These are phyloP conservation scores for Begonia loranthoides DNA, from an alignment of 306 rosid species.

Conservation along the genomic window DNA sequence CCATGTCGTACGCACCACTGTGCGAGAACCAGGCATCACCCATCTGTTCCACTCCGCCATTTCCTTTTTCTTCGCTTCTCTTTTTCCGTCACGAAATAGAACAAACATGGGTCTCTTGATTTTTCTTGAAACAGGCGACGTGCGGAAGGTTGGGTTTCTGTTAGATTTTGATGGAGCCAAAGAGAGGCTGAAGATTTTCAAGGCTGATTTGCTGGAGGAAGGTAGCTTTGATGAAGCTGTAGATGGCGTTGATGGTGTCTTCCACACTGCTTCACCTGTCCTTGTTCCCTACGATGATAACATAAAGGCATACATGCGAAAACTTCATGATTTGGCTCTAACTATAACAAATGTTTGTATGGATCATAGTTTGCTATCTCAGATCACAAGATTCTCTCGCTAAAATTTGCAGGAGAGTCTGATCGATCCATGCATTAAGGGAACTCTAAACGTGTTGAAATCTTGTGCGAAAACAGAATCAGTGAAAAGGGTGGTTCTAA, in stretches of 20 bases:
- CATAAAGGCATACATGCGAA: constrained; percentile 30
- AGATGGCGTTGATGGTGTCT: constrained; percentile 60
- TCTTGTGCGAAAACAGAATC: constrained; percentile 47
- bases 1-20: constrained; percentile 50
- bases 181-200: constrained; percentile 44
- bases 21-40: constrained; percentile 52
- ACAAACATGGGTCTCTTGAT: background rate
- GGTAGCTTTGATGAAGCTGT: constrained; percentile 68
- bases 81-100: background rate
- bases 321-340: too few relatives aligned
- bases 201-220: constrained; percentile 52
- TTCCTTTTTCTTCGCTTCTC: background rate
- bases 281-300: constrained; percentile 41
- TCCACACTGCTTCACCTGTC: constrained; percentile 79
- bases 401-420: constrained; percentile 29
- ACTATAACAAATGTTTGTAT: too few relatives aligned
- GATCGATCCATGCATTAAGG: constrained; percentile 65
- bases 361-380: background rate
- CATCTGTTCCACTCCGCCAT: background rate
- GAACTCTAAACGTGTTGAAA: constrained; percentile 48
- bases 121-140: constrained; percentile 21
- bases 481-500: constrained; percentile 56
- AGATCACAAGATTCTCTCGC: background rate
- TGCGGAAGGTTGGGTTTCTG: constrained; percentile 45
- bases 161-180: constrained; percentile 47